A percentile compares a stretch with the other conserved stretches of the same genome.
Conservation (phyloP, 1,284 basidiomycete species). For the Naganishia sp. region DNA sequence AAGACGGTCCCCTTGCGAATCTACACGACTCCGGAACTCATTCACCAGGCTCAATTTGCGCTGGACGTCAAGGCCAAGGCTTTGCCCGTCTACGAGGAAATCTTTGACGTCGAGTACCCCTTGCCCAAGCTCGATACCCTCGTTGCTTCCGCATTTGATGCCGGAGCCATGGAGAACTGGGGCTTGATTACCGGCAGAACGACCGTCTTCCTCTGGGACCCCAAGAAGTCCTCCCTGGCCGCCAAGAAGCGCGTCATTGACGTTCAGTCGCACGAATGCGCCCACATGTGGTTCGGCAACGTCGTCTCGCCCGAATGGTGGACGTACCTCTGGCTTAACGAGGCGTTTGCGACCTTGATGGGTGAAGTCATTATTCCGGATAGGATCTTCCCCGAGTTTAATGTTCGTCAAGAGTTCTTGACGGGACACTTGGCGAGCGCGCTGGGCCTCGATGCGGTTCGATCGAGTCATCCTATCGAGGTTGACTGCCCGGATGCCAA, state of each 20-base stretch:
- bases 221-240: slow-evolving; percentile 69
- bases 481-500: slow-evolving; percentile 86
- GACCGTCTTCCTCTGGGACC: slow-evolving; percentile 78
- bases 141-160: slow-evolving; percentile 31
- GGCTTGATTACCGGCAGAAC: slow-evolving; percentile 91
- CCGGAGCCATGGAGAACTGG: slow-evolving; percentile 95
- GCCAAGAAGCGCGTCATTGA: slow-evolving; percentile 78
- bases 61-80: slow-evolving; percentile 86
- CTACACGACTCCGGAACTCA: slow-evolving; percentile 85
- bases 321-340: slow-evolving; percentile 73
- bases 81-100: slow-evolving; percentile 87
- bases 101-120: slow-evolving; percentile 88
- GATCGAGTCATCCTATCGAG: slow-evolving; percentile 93
- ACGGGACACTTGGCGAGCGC: slow-evolving; percentile 61
- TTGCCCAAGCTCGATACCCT: slow-evolving; percentile 91
- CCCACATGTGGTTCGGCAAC: slow-evolving; percentile 65
- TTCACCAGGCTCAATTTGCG: slow-evolving; percentile 68
- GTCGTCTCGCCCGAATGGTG: slow-evolving; percentile 66
- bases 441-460: slow-evolving; percentile 79
- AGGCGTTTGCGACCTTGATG: slow-evolving; percentile 84
- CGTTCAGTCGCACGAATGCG: slow-evolving; percentile 74
- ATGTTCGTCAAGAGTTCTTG: slow-evolving; percentile 60
- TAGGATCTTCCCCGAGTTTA: slow-evolving; percentile 61
- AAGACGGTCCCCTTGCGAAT: slow-evolving; percentile 80
- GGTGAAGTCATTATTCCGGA: slow-evolving; percentile 88